phyloP scores from a whole-genome alignment of 1,139 yeast genomes.

The Zygosaccharomyces pseudobailii region DNA sequence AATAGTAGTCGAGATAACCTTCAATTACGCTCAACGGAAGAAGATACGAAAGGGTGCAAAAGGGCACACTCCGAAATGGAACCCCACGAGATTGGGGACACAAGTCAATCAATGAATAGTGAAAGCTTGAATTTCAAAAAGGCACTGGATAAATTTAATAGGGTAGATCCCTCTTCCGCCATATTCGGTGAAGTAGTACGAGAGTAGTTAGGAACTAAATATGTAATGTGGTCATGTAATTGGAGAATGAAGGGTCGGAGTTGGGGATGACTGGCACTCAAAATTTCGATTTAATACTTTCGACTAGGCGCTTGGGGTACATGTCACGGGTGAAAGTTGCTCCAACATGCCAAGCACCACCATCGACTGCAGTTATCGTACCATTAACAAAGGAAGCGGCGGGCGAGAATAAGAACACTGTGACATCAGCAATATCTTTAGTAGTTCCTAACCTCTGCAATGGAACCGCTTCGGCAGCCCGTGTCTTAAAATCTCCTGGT shows the following conservation, averaged over 20 bases:
- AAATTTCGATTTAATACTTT: slow-evolving; percentile 31
- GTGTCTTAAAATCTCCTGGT: slow-evolving; percentile 40
- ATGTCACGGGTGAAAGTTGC: slow-evolving; percentile 36
- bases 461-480: slow-evolving; percentile 52
- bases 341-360: slow-evolving; percentile 85
- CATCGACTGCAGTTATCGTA: slow-evolving; percentile 77
- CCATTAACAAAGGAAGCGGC: slow-evolving; percentile 81
- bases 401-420: slow-evolving; percentile 76
- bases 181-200: slow-evolving; percentile 15
- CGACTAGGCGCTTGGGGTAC: slow-evolving; percentile 39
- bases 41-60: slow-evolving; percentile 7
- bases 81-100: slow-evolving; percentile 3
- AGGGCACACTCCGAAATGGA: slow-evolving; percentile 8
- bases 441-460: slow-evolving; percentile 72
- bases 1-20: neutral
- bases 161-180: slow-evolving; percentile 16
- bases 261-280: slow-evolving; percentile 8
- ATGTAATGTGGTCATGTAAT: slow-evolving; percentile 1
- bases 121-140: slow-evolving; percentile 14
- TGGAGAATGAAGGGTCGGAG: neutral
- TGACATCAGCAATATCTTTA: slow-evolving; percentile 81
- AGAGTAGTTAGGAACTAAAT: slow-evolving; percentile 4
- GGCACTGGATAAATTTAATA: slow-evolving; percentile 16
- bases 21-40: slow-evolving; percentile 5
- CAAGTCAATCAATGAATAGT: slow-evolving; percentile 2